Base-by-base conservation (phyloP, 2,329 filamentous ascomycete species). In the Alternaria angustiovoidea region DNA sequence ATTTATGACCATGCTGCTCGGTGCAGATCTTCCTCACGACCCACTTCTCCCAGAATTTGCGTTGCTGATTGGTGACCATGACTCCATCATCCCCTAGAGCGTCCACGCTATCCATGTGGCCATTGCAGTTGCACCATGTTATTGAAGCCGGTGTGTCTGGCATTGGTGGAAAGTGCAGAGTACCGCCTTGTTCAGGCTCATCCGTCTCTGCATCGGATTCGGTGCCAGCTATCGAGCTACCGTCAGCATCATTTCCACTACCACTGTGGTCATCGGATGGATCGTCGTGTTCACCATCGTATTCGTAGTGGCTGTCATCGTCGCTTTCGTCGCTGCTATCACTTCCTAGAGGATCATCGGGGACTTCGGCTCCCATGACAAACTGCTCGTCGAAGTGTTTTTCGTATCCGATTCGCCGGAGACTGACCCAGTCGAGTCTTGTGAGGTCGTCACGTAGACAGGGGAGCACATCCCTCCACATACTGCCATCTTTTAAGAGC, bases 371-470 rank as follows among this genome's bases (percentile, higher is more conserved):
- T 2, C 82, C 83, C 43, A 78, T 70, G 16, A 79, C 76, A 67
- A 75, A 78, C 51, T 80, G 77, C 26, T 81, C 79, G 60, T 87
- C 84, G 59, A 86, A 86, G 52, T 85, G 80, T 36, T 78, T 80
- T 3, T 82, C 83, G 67, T 90, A 90, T 38, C 87, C 85, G 48
- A 89, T 87, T 6, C 86, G 79, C 36, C 86, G 80, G n/a, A 91
- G 76, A 65, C 87, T 87, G 30, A 90, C 82, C 82, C 87, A 89
- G 46, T 89, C 84, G 16, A 91, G 76, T 26, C 81, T 79, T 34
- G 80, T 77, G 81, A 89, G 85, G 49, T 88, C 82, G 8, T 83
- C 78, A 48, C 86, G 83, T 14, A 91, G 77, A 20, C 84, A 83
- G 5, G 77, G 73, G 0, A 90, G 81, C 0, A 91, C 82, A 55